phyloP scores from a whole-genome alignment of 129 eudicot species.

The Erigeron canadensis region DNA sequence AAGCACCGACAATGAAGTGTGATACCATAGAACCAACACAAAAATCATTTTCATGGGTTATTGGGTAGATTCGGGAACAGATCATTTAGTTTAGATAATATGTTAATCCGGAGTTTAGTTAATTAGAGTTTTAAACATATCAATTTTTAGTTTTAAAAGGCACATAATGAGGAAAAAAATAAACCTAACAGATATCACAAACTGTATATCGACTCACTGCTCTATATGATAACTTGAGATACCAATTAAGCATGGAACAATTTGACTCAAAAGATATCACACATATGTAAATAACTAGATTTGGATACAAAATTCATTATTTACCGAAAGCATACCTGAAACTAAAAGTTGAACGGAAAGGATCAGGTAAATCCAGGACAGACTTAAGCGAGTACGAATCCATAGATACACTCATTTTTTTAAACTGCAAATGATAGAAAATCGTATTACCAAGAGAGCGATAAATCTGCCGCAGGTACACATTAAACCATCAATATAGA shows the following conservation, averaged over 20 bases:
- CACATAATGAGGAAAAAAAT: conserved; percentile 10
- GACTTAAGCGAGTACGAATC: conserved; percentile 70
- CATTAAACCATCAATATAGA: too few relatives aligned
- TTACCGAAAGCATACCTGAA: conserved; percentile 62
- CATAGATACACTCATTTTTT: conserved; percentile 40
- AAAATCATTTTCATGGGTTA: not conserved
- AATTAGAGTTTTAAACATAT: not conserved
- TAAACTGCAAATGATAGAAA: conserved; percentile 3
- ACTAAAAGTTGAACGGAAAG: conserved; percentile 73
- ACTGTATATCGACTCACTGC: conserved; percentile 16
- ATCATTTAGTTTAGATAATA: not conserved
- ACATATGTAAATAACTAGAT: conserved; percentile 13
- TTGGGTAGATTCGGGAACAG: conserved; percentile 11
- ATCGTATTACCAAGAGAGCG: not conserved
- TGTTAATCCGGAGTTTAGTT: not conserved
- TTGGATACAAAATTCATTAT: not conserved
- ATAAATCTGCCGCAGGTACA: not conserved
- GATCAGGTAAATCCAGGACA: conserved; percentile 80
- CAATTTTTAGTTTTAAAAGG: not conserved
- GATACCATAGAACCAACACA: not conserved
- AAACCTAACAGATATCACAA: conserved; percentile 15
- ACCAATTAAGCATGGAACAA: conserved; percentile 10
- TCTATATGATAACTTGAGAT: conserved; percentile 6
- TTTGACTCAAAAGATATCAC: conserved; percentile 10
- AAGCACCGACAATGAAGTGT: conserved; percentile 11